phyloP scores from a whole-genome alignment of 2,329 filamentous ascomycete genomes.

The Truncatella angustata region DNA sequence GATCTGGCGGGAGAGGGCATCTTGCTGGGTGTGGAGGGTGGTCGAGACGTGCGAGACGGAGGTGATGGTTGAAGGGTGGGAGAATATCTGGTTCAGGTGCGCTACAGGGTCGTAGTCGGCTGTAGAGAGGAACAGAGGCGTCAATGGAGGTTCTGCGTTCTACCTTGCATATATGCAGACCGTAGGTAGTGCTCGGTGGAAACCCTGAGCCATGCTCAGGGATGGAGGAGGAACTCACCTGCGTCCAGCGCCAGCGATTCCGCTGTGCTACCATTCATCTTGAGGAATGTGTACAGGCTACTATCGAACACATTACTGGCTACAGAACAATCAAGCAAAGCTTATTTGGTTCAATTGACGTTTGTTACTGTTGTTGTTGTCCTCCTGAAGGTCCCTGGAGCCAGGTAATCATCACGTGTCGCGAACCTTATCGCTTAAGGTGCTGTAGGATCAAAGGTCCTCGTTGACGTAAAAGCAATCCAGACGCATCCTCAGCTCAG shows the following conservation, averaged over 20 bases:
- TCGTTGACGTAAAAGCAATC: no score
- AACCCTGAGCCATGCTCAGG: no score
- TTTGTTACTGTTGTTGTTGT: no score
- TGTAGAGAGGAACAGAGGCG: constrained; percentile 20
- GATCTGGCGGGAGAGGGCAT: constrained; percentile 81
- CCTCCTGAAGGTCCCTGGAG: not conserved
- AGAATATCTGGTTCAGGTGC: constrained; percentile 91
- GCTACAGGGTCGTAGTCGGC: constrained; percentile 87
- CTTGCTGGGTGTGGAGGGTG: constrained; percentile 70
- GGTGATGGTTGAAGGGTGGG: constrained; percentile 79
- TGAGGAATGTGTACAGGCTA: no score
- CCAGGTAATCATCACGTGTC: not conserved
- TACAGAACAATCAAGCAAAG: no score
- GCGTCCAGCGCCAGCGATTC: constrained; percentile 41
- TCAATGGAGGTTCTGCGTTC: constrained; percentile 12
- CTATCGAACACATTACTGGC: no score
- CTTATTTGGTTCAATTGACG: no score
- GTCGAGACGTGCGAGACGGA: constrained; percentile 74
- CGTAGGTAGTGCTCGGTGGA: constrained; percentile 9
- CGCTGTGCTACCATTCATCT: constrained; percentile 40
- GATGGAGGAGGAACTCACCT: constrained; percentile 34
- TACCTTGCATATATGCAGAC: constrained; percentile 20
- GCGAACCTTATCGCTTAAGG: not conserved
- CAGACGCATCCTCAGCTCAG: no score
- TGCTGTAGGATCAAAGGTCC: not conserved